Evolutionary conservation across 495 filamentous ascomycete genomes (phyloP), one percentile per base, ranked within the genome.

Genomic region (Bombardia bombarda): DNA sequence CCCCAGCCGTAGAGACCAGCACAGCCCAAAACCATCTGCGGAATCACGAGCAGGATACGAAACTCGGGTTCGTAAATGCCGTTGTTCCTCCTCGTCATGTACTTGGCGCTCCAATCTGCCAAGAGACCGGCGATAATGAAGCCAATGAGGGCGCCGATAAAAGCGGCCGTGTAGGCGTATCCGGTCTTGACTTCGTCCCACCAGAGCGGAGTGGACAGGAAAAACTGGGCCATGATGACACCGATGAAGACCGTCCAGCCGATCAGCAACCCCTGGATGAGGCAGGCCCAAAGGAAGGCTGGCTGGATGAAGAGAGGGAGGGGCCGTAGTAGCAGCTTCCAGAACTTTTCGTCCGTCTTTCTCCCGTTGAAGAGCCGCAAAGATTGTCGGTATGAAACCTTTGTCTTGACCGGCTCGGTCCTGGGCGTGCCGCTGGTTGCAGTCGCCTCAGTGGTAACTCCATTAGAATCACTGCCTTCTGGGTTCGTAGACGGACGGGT

Each of bases 181-280:
- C 90, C 90, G 2, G 83, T 86, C 43, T 89, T 58, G 20, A 85
- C 83, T 60, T 93, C 86, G 47, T 73, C 65, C 67, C 90, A 95
- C 72, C 75, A 90, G 20, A 89, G 70, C 0, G 90, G 90, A 3
- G 83, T 78, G 7, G 79, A 76, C 19, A 90, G 68, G 64, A 94
- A 90, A 43, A 95, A 81, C 40, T 79, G 80, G 7, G 86, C 88
- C 19, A 95, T 65, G 41, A 92, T 78, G 20, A 95, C 84, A 36
- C 89, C 89, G 40, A 96, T 92, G 55, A 96, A 82, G 7, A 95
- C 90, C 3, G 87, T 89, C 90, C 90, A 96, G 46, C 90, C 90
- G 48, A 96, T 93, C 45, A 95, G 72, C 1, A 86, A 77, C 10
- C 89, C 89, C 72, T 96, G 90, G 33, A 87, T 94, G 2, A 96